phyloP scores from a whole-genome alignment of 2,329 filamentous ascomycete genomes.

The Aspergillus luchuensis region DNA sequence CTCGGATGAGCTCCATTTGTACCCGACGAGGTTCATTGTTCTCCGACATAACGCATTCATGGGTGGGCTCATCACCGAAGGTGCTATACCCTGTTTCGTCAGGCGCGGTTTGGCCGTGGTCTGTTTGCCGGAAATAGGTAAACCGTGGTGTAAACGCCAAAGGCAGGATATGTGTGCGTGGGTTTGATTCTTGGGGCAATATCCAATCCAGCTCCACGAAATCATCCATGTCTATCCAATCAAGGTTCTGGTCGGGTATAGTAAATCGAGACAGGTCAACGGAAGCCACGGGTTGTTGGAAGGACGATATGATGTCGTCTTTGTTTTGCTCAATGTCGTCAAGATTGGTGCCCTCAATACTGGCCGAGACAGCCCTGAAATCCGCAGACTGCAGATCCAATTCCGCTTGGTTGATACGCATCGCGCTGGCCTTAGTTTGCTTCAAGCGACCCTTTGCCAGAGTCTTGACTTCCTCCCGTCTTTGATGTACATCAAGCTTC shows the following conservation, averaged over 20 bases:
- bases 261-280: constrained; percentile 81
- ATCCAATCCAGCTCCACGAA: constrained; percentile 99
- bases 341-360: constrained; percentile 75
- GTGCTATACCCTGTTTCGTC: constrained; percentile 81
- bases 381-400: constrained; percentile 90
- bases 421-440: constrained; percentile 80
- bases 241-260: constrained; percentile 92
- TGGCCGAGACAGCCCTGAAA: constrained; percentile 88
- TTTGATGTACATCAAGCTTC: constrained; percentile 93
- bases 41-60: constrained; percentile 92
- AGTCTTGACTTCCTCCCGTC: constrained; percentile 87
- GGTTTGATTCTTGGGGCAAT: constrained; percentile 82
- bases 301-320: constrained; percentile 62
- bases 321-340: constrained; percentile 67
- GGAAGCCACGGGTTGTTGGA: constrained; percentile 54
- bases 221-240: constrained; percentile 99
- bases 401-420: constrained; percentile 94
- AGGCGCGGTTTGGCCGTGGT: constrained; percentile 74
- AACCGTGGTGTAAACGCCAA: constrained; percentile 91
- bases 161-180: constrained; percentile 90
- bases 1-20: constrained; percentile 80
- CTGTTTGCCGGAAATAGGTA: constrained; percentile 96
- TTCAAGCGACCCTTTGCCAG: constrained; percentile 74
- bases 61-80: constrained; percentile 90
- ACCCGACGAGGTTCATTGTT: constrained; percentile 86